phyloP scores from a whole-genome alignment of 1,139 yeast species.

The Geotrichum aggregatum region DNA sequence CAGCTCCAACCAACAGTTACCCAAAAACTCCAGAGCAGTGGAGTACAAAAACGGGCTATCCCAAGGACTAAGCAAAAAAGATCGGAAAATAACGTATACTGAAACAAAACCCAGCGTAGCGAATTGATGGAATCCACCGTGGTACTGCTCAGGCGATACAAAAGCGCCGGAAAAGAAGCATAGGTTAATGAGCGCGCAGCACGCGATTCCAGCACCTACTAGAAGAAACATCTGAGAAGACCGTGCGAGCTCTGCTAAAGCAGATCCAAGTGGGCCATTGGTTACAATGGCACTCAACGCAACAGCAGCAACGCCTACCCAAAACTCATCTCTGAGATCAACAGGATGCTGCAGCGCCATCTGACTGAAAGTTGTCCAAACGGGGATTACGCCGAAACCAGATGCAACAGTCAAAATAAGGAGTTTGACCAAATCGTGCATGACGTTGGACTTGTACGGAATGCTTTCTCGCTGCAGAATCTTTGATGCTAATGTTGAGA shows the following conservation, averaged over 20 bases:
- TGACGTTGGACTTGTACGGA: background rate
- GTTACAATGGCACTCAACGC: background rate
- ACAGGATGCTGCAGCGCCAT: background rate
- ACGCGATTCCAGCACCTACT: background rate
- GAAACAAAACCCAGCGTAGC: background rate
- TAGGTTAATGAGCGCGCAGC: background rate
- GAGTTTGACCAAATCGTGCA: background rate
- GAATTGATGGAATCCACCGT: background rate
- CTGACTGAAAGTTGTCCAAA: slow-evolving; percentile 6
- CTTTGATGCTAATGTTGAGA: background rate
- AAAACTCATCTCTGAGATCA: background rate
- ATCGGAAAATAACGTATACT: slow-evolving; percentile 1
- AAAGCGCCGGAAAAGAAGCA: background rate
- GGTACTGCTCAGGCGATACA: background rate
- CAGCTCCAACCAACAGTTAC: slow-evolving; percentile 3
- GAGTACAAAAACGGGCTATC: background rate
- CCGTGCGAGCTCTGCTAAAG: background rate
- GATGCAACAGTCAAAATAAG: background rate
- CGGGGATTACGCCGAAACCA: background rate
- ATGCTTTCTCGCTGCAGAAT: background rate
- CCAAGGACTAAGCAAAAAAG: background rate
- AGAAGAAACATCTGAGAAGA: background rate
- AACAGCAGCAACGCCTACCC: background rate
- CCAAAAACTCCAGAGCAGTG: slow-evolving; percentile 1
- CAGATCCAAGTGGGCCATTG: background rate